Base-by-base conservation (phyloP, 495 filamentous ascomycete genomes). In the Podospora comata region DNA sequence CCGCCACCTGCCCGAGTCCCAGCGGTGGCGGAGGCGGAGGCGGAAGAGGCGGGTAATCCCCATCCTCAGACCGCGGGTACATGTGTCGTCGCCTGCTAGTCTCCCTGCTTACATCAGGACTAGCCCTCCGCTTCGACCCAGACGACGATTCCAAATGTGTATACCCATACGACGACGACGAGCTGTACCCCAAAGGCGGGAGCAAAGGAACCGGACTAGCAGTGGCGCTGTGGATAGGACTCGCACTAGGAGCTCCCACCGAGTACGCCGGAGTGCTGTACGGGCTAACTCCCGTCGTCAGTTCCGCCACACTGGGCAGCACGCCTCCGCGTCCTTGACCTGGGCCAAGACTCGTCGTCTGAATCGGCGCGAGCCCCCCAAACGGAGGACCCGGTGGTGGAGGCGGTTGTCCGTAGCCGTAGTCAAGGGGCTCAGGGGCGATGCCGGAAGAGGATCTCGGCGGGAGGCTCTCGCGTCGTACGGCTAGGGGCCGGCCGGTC, bases 231-330 rank as follows among this genome's bases (percentile, higher is more conserved):
- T 74, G 75, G 30, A 74, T 69, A 13, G 79, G 80, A 62, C 77
- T 82, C 27, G 70, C 72, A 28, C 68, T 80, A 4, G 78, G 74
- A 32, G 77, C 69, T 26, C 77, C 76, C 1, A 72, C 67, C n/a
- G 83, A 79, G 68, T 85, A 85, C 5, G 84, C 84, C 20, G 84
- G 82, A 20, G 83, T 83, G 72, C 72, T 83, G 67, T 86, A 86
- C 18, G 84, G 82, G 65, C 81, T 83, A 30, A 85, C 72, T 20
- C 84, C 85, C 1, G 85, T 87, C 0, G 85, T 87, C 68, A 87
- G 79, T 71, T 87, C 84, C 20, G 81, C 80, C 11, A 87, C 78
- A 71, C 83, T 81, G 5, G 85, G 85, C 11, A 87, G 75, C 68
- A 82, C 75, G 20, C 74, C 77, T 15, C 76, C 73, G 39, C 74